These are phyloP conservation scores for Austroboletus rostrupii DNA, from an alignment of 1,284 basidiomycete species.

Conservation along the genomic window DNA sequence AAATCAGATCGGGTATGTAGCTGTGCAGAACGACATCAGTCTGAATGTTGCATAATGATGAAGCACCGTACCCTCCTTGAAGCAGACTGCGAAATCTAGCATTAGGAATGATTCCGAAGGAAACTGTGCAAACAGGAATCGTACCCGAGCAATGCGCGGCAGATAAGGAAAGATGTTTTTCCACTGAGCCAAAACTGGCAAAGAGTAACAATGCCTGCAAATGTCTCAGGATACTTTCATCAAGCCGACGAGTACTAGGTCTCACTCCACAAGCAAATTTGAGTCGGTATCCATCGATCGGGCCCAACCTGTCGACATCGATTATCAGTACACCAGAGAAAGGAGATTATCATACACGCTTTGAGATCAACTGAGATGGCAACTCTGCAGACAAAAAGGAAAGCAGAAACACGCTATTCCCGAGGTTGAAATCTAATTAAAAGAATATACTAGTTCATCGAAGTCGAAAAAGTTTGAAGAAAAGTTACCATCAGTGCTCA, in stretches of 20 bases:
- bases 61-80: constrained; percentile 47
- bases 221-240: background rate
- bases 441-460: background rate
- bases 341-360: constrained; percentile 41
- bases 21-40: constrained; percentile 24
- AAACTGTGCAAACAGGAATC: background rate
- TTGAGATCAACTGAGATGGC: constrained; percentile 71
- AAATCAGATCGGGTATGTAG: background rate
- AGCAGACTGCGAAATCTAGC: constrained; percentile 38
- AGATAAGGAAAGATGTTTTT: constrained; percentile 48
- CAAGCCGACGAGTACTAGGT: constrained; percentile 11
- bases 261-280: constrained; percentile 38
- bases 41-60: background rate
- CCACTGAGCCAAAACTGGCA: constrained; percentile 63
- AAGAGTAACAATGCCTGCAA: constrained; percentile 36
- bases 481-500: constrained; percentile 50
- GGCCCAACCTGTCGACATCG: constrained; percentile 44
- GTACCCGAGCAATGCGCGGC: constrained; percentile 41
- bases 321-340: background rate
- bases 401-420: constrained; percentile 55
- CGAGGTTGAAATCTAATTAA: constrained; percentile 56
- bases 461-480: background rate
- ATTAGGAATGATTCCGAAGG: background rate
- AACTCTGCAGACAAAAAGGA: constrained; percentile 61
- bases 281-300: constrained; percentile 69